These are phyloP conservation scores for Metarhizium humberi DNA, from an alignment of 2,329 filamentous ascomycete species.

Conservation along the genomic window DNA sequence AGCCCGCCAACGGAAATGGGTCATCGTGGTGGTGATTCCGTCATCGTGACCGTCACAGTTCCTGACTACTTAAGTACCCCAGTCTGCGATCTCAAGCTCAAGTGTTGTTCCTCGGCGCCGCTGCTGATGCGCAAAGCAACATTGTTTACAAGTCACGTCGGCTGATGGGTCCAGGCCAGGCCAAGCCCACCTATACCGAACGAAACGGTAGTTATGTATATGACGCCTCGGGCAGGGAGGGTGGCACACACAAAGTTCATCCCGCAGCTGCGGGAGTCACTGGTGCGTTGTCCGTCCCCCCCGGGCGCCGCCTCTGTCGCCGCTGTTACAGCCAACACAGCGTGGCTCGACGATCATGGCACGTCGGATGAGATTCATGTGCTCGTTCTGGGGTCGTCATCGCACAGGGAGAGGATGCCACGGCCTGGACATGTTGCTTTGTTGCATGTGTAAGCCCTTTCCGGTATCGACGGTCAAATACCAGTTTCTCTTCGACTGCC, in stretches of 20 bases:
- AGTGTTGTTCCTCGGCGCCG: background rate
- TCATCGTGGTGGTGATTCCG: background rate
- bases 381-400: background rate
- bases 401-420: too few relatives aligned
- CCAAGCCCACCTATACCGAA: background rate
- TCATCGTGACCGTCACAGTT: background rate
- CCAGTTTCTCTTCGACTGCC: too few relatives aligned
- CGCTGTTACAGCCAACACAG: background rate
- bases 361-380: background rate
- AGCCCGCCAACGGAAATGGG: conserved; percentile 12
- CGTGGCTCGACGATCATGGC: background rate
- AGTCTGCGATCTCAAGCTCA: background rate
- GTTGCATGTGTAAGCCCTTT: too few relatives aligned
- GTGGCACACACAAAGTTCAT: background rate
- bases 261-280: background rate
- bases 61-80: background rate
- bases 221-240: background rate
- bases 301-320: too few relatives aligned
- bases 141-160: background rate
- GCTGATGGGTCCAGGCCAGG: background rate
- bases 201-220: background rate
- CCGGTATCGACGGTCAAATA: too few relatives aligned
- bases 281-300: too few relatives aligned
- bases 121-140: background rate
- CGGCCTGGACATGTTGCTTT: too few relatives aligned